phyloP scores from a whole-genome alignment of 495 filamentous ascomycete genomes.

The Niebla homalea region DNA sequence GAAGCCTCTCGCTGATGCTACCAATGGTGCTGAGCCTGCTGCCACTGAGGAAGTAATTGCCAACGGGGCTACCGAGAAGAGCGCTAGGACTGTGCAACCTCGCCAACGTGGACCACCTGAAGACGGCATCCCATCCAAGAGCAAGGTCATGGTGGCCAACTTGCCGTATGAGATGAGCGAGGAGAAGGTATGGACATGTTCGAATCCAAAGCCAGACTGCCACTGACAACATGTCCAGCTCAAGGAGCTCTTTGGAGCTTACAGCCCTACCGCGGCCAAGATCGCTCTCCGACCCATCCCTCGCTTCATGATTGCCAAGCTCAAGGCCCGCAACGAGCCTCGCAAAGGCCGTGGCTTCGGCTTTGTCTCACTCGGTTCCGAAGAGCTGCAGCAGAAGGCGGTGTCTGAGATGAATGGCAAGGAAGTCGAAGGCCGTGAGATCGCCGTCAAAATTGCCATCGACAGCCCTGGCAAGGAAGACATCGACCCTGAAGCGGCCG shows the following conservation, averaged over 20 bases:
- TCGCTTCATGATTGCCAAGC: slow-evolving; percentile 99
- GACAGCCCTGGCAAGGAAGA: slow-evolving; percentile 99
- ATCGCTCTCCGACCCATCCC: slow-evolving; percentile 97
- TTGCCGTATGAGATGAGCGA: slow-evolving; percentile 94
- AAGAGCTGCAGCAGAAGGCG: slow-evolving; percentile 94
- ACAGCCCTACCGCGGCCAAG: slow-evolving; percentile 85
- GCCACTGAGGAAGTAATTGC: slow-evolving; percentile 35
- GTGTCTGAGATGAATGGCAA: slow-evolving; percentile 97
- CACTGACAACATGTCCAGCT: slow-evolving; percentile 51
- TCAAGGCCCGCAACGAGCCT: slow-evolving; percentile 90
- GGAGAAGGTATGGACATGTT: slow-evolving; percentile 56
- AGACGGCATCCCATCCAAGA: slow-evolving; percentile 96
- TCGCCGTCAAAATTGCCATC: slow-evolving; percentile 98
- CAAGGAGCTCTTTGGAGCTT: slow-evolving; percentile 85
- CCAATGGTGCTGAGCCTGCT: slow-evolving; percentile 44
- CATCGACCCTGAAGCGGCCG: slow-evolving; percentile 47
- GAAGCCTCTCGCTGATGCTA: slow-evolving; percentile 42
- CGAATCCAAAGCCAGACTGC: neutral
- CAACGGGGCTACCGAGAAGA: slow-evolving; percentile 30
- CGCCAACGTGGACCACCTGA: slow-evolving; percentile 87
- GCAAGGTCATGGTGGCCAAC: slow-evolving; percentile 99
- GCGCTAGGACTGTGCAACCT: slow-evolving; percentile 35
- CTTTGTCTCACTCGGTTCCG: slow-evolving; percentile 88
- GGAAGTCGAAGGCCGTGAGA: slow-evolving; percentile 95
- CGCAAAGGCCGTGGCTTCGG: slow-evolving; percentile 99